Evolutionary conservation across 805 yeast species (phyloP).

Genomic region (Cyberlindnera euphorbiae): DNA sequence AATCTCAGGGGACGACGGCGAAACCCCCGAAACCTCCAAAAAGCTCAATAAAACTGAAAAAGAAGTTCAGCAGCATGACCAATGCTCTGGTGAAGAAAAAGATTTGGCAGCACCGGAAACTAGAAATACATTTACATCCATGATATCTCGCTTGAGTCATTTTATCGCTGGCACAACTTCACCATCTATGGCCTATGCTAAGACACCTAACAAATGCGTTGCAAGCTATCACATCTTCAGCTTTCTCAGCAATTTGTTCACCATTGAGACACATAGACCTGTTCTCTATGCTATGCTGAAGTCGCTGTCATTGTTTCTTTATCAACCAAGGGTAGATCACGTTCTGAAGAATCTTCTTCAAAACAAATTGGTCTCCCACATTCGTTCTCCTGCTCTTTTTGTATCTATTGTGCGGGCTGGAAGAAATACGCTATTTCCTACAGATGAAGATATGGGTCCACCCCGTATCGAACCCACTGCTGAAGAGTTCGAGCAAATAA

Average conservation of each 20-base stretch:
- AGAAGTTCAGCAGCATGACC: too few species aligned
- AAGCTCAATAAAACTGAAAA: too few species aligned
- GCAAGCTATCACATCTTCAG: constrained; percentile 18
- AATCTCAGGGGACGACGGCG: constrained; percentile 3
- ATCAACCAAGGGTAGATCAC: constrained; percentile 12
- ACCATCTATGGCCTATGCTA: not conserved
- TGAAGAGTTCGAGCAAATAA: constrained; percentile 32
- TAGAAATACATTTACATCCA: not conserved
- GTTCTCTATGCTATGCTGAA: constrained; percentile 26
- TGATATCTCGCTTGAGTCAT: constrained; percentile 12
- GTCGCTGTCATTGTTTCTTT: constrained; percentile 18
- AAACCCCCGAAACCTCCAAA: too few species aligned
- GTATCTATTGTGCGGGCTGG: constrained; percentile 25
- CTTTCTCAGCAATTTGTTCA: constrained; percentile 24
- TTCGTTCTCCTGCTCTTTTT: constrained; percentile 18
- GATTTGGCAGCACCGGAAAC: too few species aligned
- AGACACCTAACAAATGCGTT: constrained; percentile 1
- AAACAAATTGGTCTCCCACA: constrained; percentile 13
- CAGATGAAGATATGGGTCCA: constrained; percentile 47
- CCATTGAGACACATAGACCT: constrained; percentile 25
- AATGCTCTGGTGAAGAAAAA: too few species aligned
- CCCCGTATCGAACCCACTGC: constrained; percentile 37
- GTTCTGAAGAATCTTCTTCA: constrained; percentile 20
- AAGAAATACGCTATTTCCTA: constrained; percentile 41
- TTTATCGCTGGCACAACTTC: constrained; percentile 18